Evolutionary conservation across 495 filamentous ascomycete genomes (phyloP), one percentile per base, ranked within the genome.

Genomic region (Annulohypoxylon stygium): DNA sequence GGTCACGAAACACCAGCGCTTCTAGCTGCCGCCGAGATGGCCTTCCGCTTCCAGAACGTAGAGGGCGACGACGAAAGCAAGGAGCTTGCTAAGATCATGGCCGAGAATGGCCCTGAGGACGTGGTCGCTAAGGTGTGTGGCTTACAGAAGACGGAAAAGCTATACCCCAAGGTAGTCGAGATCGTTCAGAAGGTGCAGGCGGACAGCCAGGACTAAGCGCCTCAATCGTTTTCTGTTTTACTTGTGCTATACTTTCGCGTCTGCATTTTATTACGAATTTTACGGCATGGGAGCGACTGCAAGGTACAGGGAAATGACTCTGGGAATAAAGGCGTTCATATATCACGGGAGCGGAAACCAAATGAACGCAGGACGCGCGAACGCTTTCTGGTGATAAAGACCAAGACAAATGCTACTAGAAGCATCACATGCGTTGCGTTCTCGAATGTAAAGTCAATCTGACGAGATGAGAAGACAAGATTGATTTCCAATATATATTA

Each of bases 11-110:
- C 86, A 71, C 82, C 87, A n/a, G 88, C 87, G 3, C 82, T 97
- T 26, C 77, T 97, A 60, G 91, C 88, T 53, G 91, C 91, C 45
- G 85, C 93, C 58, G 93, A 97, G 85, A 91, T 93, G 89, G 92
- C 93, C 0, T 89, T 97, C 78, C 91, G 91, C 64, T 97, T 97
- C 90, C 93, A 97, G 83, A 93, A 97, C 79, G 92, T 97, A 39
- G 86, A 92, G 67, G 94, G 89, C 23, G 94, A 97, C 75, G 92
- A 94, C 0, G 94, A 97, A 89, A 95, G 92, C 77, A 83, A 78
- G 36, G 89, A 95, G 75, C 86, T 97, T 47, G 92, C 93, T 71
- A 90, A 91, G 85, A 93, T 95, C 78, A 90, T 97, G 83, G 88
- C 90, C 74, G 85, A 88, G 70, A 87, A 89, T 76, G 82, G 80